Conservation (phyloP, 140 eudicot genomes). For the Artemisia princeps region DNA sequence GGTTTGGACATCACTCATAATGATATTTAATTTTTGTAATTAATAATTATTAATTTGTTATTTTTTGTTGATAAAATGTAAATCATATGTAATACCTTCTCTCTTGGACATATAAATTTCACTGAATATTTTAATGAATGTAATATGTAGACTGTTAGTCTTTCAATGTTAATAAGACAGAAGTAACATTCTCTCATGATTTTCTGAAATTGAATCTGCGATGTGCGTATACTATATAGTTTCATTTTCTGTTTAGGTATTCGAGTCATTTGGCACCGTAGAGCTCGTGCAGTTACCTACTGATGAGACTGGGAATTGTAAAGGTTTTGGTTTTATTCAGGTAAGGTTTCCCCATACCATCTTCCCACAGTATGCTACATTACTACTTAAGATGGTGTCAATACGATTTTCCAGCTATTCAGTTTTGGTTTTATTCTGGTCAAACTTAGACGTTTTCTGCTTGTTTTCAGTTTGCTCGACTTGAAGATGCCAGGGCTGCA, state of each 20-base stretch:
- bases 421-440: constrained; percentile 2
- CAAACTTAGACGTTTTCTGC: constrained; percentile 1
- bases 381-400: constrained; percentile 15
- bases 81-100: background rate
- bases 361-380: background rate
- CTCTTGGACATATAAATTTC: background rate
- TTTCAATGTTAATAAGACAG: background rate
- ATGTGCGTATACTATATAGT: background rate
- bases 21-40: background rate
- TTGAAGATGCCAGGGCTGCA: constrained; percentile 85
- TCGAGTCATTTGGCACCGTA: constrained; percentile 84
- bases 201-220: background rate
- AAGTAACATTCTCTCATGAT: background rate
- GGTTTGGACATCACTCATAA: constrained; percentile 29
- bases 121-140: constrained; percentile 11
- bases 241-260: constrained; percentile 44
- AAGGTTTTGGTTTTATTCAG: constrained; percentile 92
- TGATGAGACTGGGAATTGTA: constrained; percentile 78
- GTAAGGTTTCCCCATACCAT: constrained; percentile 28
- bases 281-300: constrained; percentile 86
- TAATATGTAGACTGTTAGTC: background rate
- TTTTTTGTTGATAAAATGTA: too few relatives aligned
- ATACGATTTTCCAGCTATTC: background rate
- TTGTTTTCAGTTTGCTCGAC: constrained; percentile 68
- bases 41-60: too few relatives aligned